Conservation (phyloP, 805 yeast genomes). For the Lachancea fermentati region DNA sequence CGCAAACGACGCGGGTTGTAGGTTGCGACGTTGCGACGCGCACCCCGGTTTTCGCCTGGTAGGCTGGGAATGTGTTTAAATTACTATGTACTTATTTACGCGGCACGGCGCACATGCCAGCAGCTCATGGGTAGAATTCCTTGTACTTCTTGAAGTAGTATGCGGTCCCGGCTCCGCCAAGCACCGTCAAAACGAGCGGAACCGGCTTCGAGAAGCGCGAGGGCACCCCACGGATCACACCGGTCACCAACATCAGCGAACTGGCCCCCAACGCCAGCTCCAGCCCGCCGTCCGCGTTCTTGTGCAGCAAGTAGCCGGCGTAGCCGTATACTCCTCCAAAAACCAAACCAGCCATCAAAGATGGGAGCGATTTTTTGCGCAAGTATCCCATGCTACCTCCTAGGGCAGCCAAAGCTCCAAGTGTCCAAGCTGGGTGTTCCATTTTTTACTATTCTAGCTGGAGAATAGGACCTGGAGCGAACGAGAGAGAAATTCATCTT, state of each 20-base stretch:
- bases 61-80: neutral
- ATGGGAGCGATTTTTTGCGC: constrained; percentile 71
- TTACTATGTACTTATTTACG: neutral
- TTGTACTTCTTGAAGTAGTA: constrained; percentile 74
- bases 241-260: constrained; percentile 58
- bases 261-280: constrained; percentile 76
- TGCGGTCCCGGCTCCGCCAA: constrained; percentile 59
- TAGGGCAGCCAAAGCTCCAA: constrained; percentile 59
- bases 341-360: constrained; percentile 69
- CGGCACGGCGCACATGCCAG: neutral
- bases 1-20: too few species aligned
- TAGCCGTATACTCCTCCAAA: constrained; percentile 56
- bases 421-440: constrained; percentile 78
- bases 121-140: constrained; percentile 50
- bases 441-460: constrained; percentile 9
- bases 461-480: neutral
- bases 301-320: constrained; percentile 68
- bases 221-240: constrained; percentile 62
- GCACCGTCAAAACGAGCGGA: constrained; percentile 56
- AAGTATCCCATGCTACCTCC: constrained; percentile 70
- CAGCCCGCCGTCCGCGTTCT: constrained; percentile 74
- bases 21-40: too few species aligned
- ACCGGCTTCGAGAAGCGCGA: constrained; percentile 63
- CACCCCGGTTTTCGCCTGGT: too few species aligned
- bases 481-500: too few species aligned